Conservation (phyloP, 2,329 filamentous ascomycete species). For the Harringtonia aguacate region DNA sequence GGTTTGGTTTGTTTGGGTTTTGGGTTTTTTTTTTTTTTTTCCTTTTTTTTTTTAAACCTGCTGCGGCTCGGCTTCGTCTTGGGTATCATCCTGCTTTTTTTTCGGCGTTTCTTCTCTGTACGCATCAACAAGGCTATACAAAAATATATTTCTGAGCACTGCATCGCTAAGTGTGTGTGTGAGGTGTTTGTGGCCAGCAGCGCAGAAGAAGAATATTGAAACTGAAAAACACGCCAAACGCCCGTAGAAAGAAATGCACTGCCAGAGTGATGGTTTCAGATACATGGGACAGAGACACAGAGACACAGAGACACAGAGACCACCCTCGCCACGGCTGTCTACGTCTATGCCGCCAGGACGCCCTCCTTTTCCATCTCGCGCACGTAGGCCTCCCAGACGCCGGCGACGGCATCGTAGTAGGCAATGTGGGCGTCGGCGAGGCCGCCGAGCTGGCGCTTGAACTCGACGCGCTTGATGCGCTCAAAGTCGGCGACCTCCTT, state of each 20-base stretch:
- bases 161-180: too few relatives aligned
- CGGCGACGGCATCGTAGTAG: constrained; percentile 72
- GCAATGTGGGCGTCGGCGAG: constrained; percentile 76
- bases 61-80: neutral
- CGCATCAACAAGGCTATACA: too few relatives aligned
- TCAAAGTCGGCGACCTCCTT: constrained; percentile 92
- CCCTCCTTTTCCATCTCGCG: constrained; percentile 71
- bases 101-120: too few relatives aligned
- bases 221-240: neutral
- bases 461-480: constrained; percentile 88
- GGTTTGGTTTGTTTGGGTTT: neutral
- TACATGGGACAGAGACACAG: too few relatives aligned
- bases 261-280: too few relatives aligned
- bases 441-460: constrained; percentile 74
- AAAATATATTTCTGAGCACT: too few relatives aligned
- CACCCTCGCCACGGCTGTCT: too few relatives aligned
- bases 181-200: too few relatives aligned
- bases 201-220: neutral
- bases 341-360: constrained; percentile 16
- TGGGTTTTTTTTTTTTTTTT: neutral
- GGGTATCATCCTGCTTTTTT: neutral
- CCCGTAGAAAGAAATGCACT: neutral
- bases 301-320: too few relatives aligned
- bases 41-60: neutral
- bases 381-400: constrained; percentile 86